Conservation (phyloP, 2,329 filamentous ascomycete genomes). For the Boeremia lycopersici region DNA sequence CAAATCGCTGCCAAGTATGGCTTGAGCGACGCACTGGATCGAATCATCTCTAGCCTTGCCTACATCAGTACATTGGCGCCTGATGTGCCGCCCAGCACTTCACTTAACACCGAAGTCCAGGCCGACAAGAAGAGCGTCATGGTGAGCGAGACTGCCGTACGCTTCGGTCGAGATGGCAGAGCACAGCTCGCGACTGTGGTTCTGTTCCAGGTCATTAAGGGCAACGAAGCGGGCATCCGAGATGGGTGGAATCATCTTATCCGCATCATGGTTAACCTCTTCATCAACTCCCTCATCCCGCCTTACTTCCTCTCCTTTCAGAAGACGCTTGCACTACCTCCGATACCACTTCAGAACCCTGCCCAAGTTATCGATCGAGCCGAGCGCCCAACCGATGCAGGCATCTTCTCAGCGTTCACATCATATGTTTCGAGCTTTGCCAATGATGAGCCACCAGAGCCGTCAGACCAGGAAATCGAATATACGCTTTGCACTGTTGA, state of each 20-base stretch:
- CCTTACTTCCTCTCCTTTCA: constrained; percentile 73
- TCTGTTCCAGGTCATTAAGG: constrained; percentile 89
- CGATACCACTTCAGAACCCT: constrained; percentile 88
- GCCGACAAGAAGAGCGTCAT: constrained; percentile 91
- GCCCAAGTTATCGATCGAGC: constrained; percentile 92
- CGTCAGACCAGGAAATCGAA: constrained; percentile 94
- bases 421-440: constrained; percentile 99
- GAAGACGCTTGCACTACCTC: constrained; percentile 70
- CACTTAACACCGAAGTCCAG: constrained; percentile 94
- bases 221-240: constrained; percentile 77
- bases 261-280: constrained; percentile 92
- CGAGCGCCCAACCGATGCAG: constrained; percentile 75
- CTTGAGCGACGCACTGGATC: constrained; percentile 85
- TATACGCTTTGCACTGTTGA: constrained; percentile 94
- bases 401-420: constrained; percentile 91
- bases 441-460: constrained; percentile 95
- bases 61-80: constrained; percentile 88
- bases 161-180: constrained; percentile 90
- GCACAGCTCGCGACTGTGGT: constrained; percentile 93
- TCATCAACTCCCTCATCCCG: constrained; percentile 91
- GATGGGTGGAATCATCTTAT: constrained; percentile 83
- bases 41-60: constrained; percentile 87
- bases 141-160: constrained; percentile 97
- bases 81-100: constrained; percentile 76
- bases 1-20: constrained; percentile 86